These are phyloP conservation scores for Aspergillus sojae DNA, from an alignment of 2,329 filamentous ascomycete species.

Conservation along the genomic window DNA sequence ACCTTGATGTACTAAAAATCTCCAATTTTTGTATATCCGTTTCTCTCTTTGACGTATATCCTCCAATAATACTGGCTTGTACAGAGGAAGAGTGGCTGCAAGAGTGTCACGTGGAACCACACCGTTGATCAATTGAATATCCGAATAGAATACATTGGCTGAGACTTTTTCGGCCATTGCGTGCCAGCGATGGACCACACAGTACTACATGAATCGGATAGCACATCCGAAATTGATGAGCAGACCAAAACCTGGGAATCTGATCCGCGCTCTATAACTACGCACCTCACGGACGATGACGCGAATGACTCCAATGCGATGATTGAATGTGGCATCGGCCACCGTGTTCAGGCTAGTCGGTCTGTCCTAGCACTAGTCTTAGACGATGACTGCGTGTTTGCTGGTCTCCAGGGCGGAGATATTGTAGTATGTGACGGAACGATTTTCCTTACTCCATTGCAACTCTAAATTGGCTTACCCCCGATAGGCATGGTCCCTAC, in stretches of 20 bases:
- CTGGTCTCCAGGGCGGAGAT: slow-evolving; percentile 90
- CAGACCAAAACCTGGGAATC: slow-evolving; percentile 37
- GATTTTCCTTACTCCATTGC: background rate
- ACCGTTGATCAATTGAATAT: slow-evolving; percentile 2
- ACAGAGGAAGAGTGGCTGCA: background rate
- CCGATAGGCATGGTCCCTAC: slow-evolving; percentile 75
- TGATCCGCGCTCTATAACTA: slow-evolving; percentile 28
- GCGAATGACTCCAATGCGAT: slow-evolving; percentile 21
- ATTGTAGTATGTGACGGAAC: slow-evolving; percentile 63
- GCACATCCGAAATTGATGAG: slow-evolving; percentile 38
- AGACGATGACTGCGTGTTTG: slow-evolving; percentile 80
- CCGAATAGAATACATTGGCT: slow-evolving; percentile 21
- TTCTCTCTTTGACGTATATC: background rate
- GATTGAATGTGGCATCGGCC: slow-evolving; percentile 43
- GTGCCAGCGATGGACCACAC: slow-evolving; percentile 33
- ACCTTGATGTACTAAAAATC: background rate
- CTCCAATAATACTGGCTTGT: background rate
- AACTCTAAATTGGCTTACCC: slow-evolving; percentile 19
- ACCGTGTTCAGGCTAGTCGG: slow-evolving; percentile 45
- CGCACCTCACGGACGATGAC: slow-evolving; percentile 24
- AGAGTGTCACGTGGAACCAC: slow-evolving; percentile 6
- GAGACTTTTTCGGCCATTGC: slow-evolving; percentile 20
- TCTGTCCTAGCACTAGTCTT: slow-evolving; percentile 74
- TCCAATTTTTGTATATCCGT: background rate
- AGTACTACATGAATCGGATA: slow-evolving; percentile 36